Evolutionary conservation across 2,329 filamentous ascomycete species (phyloP).

Genomic region (Penicillium psychrosexuale): DNA sequence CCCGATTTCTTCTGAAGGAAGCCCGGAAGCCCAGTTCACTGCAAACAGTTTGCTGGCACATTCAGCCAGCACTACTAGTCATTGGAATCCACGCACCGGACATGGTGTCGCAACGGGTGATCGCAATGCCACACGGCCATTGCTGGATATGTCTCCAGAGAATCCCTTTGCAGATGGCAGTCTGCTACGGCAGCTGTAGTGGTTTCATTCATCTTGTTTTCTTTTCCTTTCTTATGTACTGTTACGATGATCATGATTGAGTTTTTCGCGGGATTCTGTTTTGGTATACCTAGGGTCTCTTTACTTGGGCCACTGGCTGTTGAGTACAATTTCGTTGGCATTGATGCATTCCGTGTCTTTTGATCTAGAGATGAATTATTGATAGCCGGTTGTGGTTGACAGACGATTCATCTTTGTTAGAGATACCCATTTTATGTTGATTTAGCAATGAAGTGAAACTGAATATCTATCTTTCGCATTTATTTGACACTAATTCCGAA

Average conservation of each 20-base stretch:
- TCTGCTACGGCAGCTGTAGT: conserved; percentile 36
- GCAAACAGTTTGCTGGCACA: conserved; percentile 40
- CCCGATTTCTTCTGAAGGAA: conserved; percentile 10
- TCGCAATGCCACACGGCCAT: conserved; percentile 39
- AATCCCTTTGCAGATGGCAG: conserved; percentile 48
- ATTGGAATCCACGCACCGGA: conserved; percentile 27
- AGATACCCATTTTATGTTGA: conserved; percentile 3
- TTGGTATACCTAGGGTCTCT: neutral
- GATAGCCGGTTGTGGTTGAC: neutral
- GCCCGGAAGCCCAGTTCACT: conserved; percentile 27
- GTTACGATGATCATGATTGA: neutral
- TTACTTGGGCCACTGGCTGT: neutral
- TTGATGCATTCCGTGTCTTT: neutral
- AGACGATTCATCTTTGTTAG: neutral
- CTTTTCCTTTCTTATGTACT: neutral
- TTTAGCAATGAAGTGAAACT: neutral
- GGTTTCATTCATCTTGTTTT: neutral
- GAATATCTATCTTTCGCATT: neutral
- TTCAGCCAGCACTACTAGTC: conserved; percentile 15
- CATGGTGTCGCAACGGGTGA: conserved; percentile 43
- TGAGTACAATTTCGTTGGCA: neutral
- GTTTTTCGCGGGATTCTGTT: neutral
- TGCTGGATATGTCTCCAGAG: conserved; percentile 43
- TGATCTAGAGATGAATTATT: neutral
- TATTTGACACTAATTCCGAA: neutral